These are phyloP conservation scores for Paramecium octaurelia DNA, from an alignment of 73 alveolate species.

Conservation along the genomic window DNA sequence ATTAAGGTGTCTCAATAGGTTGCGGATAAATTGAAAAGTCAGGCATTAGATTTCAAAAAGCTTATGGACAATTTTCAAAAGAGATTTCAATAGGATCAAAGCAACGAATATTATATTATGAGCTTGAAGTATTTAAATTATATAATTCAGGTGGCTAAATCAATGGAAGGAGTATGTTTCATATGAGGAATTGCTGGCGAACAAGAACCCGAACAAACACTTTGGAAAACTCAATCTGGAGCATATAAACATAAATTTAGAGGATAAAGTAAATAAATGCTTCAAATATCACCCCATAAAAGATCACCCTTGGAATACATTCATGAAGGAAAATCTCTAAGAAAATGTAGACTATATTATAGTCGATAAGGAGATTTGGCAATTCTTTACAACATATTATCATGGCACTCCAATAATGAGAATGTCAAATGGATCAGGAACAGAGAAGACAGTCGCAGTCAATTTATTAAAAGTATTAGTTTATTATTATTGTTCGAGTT, in stretches of 20 bases:
- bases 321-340: background rate
- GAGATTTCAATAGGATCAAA: background rate
- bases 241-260: background rate
- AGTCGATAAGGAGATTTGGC: conserved; percentile 28
- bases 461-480: conserved; percentile 13
- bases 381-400: background rate
- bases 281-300: background rate
- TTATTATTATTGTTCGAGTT: background rate
- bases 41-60: background rate
- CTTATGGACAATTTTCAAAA: background rate
- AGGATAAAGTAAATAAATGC: background rate
- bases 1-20: background rate
- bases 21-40: background rate
- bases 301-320: conserved; percentile 46
- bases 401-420: background rate
- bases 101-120: background rate
- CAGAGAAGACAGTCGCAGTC: background rate
- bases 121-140: background rate
- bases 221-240: background rate
- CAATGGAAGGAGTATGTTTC: background rate
- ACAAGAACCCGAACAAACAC: background rate
- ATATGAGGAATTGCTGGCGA: background rate
- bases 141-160: background rate
- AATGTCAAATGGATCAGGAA: background rate
- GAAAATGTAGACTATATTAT: background rate